A percentile compares a stretch with the other conserved stretches of the same genome.
Conservation (phyloP, 768 basidiomycete species). For the Panaeolus cyanescens region DNA sequence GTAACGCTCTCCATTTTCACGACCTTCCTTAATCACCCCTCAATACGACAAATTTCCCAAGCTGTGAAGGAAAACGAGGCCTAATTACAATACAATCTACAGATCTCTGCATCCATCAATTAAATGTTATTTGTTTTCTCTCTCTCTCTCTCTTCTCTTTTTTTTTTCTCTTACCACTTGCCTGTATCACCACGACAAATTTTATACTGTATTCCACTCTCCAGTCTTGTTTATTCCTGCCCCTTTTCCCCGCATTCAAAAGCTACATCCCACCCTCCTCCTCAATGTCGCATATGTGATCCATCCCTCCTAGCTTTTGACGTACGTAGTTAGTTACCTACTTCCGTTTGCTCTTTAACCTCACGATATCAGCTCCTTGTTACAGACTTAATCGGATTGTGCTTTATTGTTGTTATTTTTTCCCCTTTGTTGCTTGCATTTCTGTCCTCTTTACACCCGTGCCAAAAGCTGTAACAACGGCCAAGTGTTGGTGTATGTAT, state of each 20-base stretch:
- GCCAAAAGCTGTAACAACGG: neutral
- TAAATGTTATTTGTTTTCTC: neutral
- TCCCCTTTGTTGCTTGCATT: neutral
- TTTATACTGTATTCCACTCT: constrained; percentile 13
- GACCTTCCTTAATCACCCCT: neutral
- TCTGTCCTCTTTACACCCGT: neutral
- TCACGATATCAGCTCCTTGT: constrained; percentile 10
- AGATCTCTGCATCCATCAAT: constrained; percentile 2
- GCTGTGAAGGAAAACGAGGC: neutral
- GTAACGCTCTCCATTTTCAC: neutral
- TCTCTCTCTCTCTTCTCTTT: constrained; percentile 2
- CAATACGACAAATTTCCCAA: neutral
- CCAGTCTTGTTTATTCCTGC: neutral
- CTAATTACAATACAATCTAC: constrained; percentile 3
- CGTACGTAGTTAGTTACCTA: neutral
- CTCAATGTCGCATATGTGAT: neutral
- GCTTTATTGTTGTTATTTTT: constrained; percentile 7
- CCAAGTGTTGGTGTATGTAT: neutral
- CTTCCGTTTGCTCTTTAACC: neutral
- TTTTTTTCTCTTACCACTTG: constrained; percentile 10
- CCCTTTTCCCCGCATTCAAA: neutral
- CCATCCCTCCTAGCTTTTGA: neutral
- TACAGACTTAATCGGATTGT: constrained; percentile 5
- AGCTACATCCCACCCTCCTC: neutral
- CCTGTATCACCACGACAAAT: constrained; percentile 13